Percentiles rank a stretch among this genome's conserved stretches.
These are phyloP conservation scores for Hyaloscypha hepaticicola DNA, from an alignment of 495 filamentous ascomycete genomes.

Conservation along the genomic window DNA sequence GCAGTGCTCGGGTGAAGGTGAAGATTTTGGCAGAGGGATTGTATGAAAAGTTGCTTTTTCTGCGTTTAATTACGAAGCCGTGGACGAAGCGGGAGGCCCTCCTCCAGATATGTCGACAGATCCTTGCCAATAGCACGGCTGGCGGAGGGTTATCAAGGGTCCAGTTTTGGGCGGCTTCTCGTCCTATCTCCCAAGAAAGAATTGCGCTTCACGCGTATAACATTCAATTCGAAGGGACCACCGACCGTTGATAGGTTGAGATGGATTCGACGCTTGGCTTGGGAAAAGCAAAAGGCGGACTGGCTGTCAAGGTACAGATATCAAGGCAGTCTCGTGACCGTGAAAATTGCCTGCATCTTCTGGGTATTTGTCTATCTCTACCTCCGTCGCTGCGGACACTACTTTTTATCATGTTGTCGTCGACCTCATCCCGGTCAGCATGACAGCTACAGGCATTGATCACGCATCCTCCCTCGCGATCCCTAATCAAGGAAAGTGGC, in stretches of 20 bases:
- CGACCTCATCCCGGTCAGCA: neutral
- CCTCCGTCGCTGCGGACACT: neutral
- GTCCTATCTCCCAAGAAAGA: constrained; percentile 8
- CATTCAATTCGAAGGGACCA: neutral
- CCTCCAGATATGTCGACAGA: neutral
- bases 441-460: neutral
- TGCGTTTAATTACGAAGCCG: neutral
- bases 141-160: neutral
- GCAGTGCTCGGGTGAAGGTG: neutral
- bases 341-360: neutral
- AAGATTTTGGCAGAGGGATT: neutral
- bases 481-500: neutral
- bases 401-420: constrained; percentile 1
- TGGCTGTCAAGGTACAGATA: neutral
- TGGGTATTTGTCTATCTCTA: neutral
- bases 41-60: neutral
- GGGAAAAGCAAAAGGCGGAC: constrained; percentile 1
- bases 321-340: neutral
- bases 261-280: neutral
- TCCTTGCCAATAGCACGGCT: neutral
- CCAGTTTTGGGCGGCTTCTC: constrained; percentile 6
- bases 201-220: constrained; percentile 16
- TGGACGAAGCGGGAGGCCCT: neutral
- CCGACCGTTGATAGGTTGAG: constrained; percentile 2
- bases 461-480: neutral